Evolutionary conservation across 176 grass and related monocot genomes (phyloP).

Genomic region (Luzula sylvatica): DNA sequence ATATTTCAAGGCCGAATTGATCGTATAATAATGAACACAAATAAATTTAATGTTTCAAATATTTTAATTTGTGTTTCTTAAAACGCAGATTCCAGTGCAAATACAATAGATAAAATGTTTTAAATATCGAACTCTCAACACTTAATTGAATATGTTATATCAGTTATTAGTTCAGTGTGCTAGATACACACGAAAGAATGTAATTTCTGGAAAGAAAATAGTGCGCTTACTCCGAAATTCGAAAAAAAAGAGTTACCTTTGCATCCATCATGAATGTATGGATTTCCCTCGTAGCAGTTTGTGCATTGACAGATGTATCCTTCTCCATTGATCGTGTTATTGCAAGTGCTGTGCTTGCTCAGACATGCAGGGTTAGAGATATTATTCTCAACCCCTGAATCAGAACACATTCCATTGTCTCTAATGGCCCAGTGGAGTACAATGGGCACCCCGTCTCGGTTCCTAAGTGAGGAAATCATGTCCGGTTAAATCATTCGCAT

Average conservation of each 20-base stretch:
- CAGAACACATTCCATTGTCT: not conserved
- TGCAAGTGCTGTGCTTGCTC: not conserved
- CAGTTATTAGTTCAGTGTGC: too few species aligned
- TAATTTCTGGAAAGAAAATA: too few species aligned
- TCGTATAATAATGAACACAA: too few species aligned
- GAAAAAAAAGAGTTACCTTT: not conserved
- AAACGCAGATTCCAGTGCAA: too few species aligned
- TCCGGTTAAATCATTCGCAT: not conserved
- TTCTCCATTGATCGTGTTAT: not conserved
- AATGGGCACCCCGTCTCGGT: not conserved
- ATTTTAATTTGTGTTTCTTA: too few species aligned
- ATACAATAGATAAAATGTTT: too few species aligned
- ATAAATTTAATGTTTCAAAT: too few species aligned
- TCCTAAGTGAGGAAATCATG: not conserved
- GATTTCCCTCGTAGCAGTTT: conserved; percentile 15
- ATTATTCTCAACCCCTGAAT: not conserved
- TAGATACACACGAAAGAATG: too few species aligned
- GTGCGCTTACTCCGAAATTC: too few species aligned
- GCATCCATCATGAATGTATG: conserved; percentile 20
- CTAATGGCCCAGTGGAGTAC: conserved; percentile 35
- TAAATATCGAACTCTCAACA: too few species aligned
- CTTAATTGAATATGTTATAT: too few species aligned
- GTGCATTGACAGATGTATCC: conserved; percentile 26
- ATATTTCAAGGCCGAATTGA: too few species aligned
- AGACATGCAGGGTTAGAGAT: not conserved